These are phyloP conservation scores for Benincasa hispida DNA, from an alignment of 306 rosid species.

Conservation along the genomic window DNA sequence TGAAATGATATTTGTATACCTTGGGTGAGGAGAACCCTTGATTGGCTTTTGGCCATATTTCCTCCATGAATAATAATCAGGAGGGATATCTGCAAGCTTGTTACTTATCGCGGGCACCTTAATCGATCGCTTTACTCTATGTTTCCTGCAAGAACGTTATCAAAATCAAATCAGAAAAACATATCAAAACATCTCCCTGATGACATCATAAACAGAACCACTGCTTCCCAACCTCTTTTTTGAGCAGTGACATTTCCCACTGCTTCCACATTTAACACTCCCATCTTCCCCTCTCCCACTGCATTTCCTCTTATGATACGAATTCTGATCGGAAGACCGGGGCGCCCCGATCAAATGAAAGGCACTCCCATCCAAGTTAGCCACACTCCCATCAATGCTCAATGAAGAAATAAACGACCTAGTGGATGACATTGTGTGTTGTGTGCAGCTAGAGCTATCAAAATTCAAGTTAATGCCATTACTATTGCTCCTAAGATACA, in stretches of 20 bases:
- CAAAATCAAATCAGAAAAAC: not conserved
- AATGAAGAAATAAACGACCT: conserved; percentile 90
- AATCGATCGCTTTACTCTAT: conserved; percentile 80
- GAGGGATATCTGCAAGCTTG: conserved; percentile 98
- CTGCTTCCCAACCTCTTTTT: conserved; percentile 68
- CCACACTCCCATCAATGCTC: conserved; percentile 96
- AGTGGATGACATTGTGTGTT: conserved; percentile 84
- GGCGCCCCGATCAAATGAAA: conserved; percentile 83
- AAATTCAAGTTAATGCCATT: conserved; percentile 81
- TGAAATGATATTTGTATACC: conserved; percentile 32
- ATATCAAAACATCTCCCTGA: not conserved
- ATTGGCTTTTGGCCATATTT: conserved; percentile 99
- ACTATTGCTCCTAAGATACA: conserved; percentile 54
- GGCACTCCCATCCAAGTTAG: conserved; percentile 70
- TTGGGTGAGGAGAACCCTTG: conserved; percentile 99
- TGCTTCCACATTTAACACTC: conserved; percentile 74
- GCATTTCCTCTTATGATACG: conserved; percentile 85
- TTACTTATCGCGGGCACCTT: conserved; percentile 98
- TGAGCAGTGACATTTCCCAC: conserved; percentile 92
- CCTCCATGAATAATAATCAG: conserved; percentile 98
- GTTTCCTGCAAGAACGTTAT: conserved; percentile 46
- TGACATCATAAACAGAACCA: not conserved
- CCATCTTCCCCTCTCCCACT: conserved; percentile 82
- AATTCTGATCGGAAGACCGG: conserved; percentile 70
- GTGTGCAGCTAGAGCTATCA: conserved; percentile 89